Base-by-base conservation (phyloP, 371 early-diverging fungal genomes). In the Syncephalastrum sp. region DNA sequence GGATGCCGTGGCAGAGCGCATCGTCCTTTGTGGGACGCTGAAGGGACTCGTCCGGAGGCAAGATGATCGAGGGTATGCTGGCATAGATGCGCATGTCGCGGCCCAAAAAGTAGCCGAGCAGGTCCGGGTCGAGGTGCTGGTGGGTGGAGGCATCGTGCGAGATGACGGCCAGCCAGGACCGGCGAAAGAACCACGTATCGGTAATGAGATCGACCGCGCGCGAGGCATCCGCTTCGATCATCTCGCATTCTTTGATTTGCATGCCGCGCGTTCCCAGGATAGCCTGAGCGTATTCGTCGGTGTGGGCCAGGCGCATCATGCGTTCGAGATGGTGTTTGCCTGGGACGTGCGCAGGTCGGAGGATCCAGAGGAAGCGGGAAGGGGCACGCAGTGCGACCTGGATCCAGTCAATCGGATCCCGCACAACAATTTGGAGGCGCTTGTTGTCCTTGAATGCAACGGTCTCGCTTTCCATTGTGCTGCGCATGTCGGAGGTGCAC, bases 311-410 rank as follows among this genome's bases (percentile, higher is more conserved):
- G 16, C 76, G 77, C 6, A 83, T 57, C 3, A 80, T 8, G 0
- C 72, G 71, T 24, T 81, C 81, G 16, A 82, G 57, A 38, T 81
- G 80, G 14, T 59, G 60, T 21, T 56, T 61, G 19, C 82, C 84
- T 4, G 84, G 84, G 13, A 66, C 60, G 19, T 70, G 70, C 46
- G 76, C 74, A 42, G 74, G 65, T 29, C 78, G 77, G 42, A 83
- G 24, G 3, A 83, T 55, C 70, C 82, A 77, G 7, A 76, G 61
- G 63, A 68, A 80, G 7, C 80, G 77, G 0, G 80, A 75, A 0
- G 78, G 63, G 1, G 74, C 65, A 41, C 74, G 67, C 19, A 74
- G 67, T 3, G 72, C 69, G 5, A 67, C 53, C 17, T 67, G 62
- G 43, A 79, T 57, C 79, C 77, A 80, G 24, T 58, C 70, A 51